phyloP scores from a whole-genome alignment of 139 green algal genomes.

The Coelastrella sp. region DNA sequence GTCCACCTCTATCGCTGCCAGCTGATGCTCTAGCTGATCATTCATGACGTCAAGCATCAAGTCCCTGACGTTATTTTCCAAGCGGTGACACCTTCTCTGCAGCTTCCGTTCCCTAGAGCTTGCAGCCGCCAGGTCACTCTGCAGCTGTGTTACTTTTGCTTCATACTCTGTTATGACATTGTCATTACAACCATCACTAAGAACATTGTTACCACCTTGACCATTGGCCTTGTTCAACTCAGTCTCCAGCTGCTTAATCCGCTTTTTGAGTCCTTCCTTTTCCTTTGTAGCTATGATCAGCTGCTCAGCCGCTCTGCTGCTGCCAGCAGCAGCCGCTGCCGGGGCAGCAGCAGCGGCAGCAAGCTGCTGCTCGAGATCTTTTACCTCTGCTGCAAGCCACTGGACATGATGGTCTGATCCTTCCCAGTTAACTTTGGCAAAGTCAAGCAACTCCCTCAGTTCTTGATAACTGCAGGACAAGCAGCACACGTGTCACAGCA shows the following conservation, averaged over 20 bases:
- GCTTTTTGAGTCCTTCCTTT: not conserved
- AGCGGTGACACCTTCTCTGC: not conserved
- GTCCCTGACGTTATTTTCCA: not conserved
- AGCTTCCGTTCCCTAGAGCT: not conserved
- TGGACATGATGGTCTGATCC: no score
- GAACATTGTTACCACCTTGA: no score
- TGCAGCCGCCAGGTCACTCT: not conserved
- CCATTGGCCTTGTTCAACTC: not conserved
- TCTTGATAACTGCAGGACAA: not conserved
- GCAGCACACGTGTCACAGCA: no score
- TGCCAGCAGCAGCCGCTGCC: not conserved
- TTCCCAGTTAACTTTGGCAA: no score
- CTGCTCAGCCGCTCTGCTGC: not conserved
- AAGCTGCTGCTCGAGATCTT: not conserved
- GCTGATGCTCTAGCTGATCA: not conserved
- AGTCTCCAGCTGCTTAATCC: not conserved
- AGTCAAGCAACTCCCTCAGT: not conserved
- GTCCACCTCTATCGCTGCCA: not conserved
- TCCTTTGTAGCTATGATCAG: not conserved
- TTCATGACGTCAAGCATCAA: not conserved
- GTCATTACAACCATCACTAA: not conserved
- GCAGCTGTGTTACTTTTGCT: not conserved
- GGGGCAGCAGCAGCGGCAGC: not conserved
- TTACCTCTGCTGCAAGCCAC: no score
- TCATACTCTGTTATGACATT: not conserved